phyloP scores from a whole-genome alignment of 495 filamentous ascomycete species.

The Cudoniella acicularis region DNA sequence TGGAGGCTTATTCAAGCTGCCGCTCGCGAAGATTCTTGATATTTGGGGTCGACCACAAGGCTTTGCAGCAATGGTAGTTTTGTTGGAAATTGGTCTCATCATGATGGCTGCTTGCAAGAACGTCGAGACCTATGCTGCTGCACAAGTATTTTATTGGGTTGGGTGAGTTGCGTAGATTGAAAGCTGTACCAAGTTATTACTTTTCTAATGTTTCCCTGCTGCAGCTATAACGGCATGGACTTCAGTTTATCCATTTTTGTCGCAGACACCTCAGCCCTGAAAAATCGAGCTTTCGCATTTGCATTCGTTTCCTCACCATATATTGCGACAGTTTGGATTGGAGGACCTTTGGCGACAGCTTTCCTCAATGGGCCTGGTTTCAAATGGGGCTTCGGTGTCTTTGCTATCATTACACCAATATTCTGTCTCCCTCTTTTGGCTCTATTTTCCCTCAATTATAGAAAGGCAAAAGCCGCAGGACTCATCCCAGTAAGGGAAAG shows the following conservation, averaged over 20 bases:
- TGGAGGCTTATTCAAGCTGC: conserved; percentile 47
- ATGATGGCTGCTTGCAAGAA: conserved; percentile 37
- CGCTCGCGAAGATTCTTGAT: conserved; percentile 56
- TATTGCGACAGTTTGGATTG: conserved; percentile 49
- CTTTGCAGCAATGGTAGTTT: conserved; percentile 24
- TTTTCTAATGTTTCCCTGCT: conserved; percentile 2
- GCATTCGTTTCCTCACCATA: conserved; percentile 55
- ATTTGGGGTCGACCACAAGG: conserved; percentile 45
- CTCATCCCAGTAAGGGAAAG: conserved; percentile 41
- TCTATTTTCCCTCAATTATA: conserved; percentile 43
- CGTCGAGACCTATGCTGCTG: conserved; percentile 32
- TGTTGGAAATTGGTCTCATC: conserved; percentile 24
- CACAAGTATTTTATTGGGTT: conserved; percentile 24
- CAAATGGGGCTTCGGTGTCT: conserved; percentile 55
- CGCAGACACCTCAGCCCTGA: conserved; percentile 56
- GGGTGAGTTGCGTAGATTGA: conserved; percentile 38
- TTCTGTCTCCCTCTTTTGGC: conserved; percentile 38
- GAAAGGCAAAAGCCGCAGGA: conserved; percentile 54
- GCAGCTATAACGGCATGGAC: conserved; percentile 44
- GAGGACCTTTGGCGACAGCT: conserved; percentile 33
- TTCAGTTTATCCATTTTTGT: conserved; percentile 52
- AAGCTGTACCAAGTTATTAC: conserved; percentile 13
- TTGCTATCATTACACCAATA: conserved; percentile 46
- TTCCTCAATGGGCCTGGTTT: conserved; percentile 38
- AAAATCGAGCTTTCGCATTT: conserved; percentile 52